A percentile compares a stretch with the other conserved stretches of the same genome.
These are phyloP conservation scores for Dioscorea cayenensis DNA, from an alignment of 116 monocot genomes.

Conservation along the genomic window DNA sequence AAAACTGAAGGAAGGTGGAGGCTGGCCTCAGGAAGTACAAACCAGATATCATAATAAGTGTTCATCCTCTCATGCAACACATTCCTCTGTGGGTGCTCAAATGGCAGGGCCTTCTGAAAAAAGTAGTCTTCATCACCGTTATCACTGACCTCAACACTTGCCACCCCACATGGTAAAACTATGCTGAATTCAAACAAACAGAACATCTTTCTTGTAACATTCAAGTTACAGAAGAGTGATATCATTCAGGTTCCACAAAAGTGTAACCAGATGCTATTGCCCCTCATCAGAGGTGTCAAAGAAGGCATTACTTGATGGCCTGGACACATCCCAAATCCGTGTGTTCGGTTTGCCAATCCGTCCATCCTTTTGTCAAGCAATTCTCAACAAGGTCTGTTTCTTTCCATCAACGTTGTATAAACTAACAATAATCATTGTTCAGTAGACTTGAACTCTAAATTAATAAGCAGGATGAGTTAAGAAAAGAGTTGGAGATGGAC, in stretches of 20 bases:
- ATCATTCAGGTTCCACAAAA: slow-evolving; percentile 42
- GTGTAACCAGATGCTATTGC: slow-evolving; percentile 68
- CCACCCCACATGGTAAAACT: slow-evolving; percentile 54
- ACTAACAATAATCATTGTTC: no score
- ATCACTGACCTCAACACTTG: slow-evolving; percentile 71
- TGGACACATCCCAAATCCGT: slow-evolving; percentile 44
- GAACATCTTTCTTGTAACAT: background rate
- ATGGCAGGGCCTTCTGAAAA: slow-evolving; percentile 50
- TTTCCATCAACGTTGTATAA: background rate
- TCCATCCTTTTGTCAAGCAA: slow-evolving; percentile 57
- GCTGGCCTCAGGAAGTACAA: slow-evolving; percentile 65
- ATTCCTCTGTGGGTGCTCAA: slow-evolving; percentile 56
- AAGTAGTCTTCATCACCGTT: slow-evolving; percentile 44
- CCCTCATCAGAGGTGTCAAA: slow-evolving; percentile 57
- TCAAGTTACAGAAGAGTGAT: slow-evolving; percentile 1
- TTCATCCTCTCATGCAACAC: slow-evolving; percentile 72
- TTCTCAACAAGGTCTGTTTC: slow-evolving; percentile 25
- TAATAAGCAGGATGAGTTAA: slow-evolving; percentile 7
- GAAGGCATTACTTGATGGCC: slow-evolving; percentile 41
- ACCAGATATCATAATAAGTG: slow-evolving; percentile 68
- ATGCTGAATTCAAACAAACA: no score
- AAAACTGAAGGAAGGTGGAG: slow-evolving; percentile 45
- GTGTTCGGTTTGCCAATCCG: slow-evolving; percentile 63
- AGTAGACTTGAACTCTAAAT: no score
- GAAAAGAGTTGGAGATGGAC: slow-evolving; percentile 3